These are phyloP conservation scores for Nemania diffusa DNA, from an alignment of 2,329 filamentous ascomycete genomes.

Conservation along the genomic window DNA sequence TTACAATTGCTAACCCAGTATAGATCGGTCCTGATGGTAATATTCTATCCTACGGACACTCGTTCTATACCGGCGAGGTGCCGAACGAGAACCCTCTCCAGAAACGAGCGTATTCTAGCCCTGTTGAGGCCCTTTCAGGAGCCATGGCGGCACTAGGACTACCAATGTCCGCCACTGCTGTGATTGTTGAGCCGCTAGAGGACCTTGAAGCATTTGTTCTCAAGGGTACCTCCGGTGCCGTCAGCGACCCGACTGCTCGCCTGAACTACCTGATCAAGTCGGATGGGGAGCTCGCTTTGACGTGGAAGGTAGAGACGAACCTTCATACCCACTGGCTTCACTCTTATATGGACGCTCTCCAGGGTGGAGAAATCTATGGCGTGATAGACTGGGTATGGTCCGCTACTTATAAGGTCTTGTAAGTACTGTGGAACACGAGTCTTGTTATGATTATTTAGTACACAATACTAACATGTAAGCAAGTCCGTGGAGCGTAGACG, in stretches of 20 bases:
- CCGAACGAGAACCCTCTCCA: constrained; percentile 53
- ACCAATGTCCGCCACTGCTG: constrained; percentile 53
- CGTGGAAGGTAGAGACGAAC: constrained; percentile 70
- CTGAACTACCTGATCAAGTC: constrained; percentile 64
- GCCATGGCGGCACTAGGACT: constrained; percentile 53
- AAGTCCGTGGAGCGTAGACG: constrained; percentile 63
- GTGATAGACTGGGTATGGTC: constrained; percentile 68
- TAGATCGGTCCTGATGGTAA: constrained; percentile 63
- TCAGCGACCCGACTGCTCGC: constrained; percentile 63
- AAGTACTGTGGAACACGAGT: constrained; percentile 35
- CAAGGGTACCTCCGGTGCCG: constrained; percentile 59
- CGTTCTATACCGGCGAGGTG: constrained; percentile 56
- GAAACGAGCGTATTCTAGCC: constrained; percentile 55
- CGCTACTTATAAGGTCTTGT: constrained; percentile 66
- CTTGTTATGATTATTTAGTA: neutral
- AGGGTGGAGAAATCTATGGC: constrained; percentile 59
- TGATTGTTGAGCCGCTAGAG: constrained; percentile 51
- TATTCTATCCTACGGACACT: constrained; percentile 67
- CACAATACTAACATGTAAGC: constrained; percentile 23
- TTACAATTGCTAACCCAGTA: constrained; percentile 20
- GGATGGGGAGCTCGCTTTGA: constrained; percentile 59
- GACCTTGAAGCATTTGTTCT: constrained; percentile 56
- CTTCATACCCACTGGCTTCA: constrained; percentile 66
- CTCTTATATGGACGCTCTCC: constrained; percentile 64
- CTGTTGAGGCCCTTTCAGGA: constrained; percentile 55